Base-by-base conservation (phyloP, 1,284 basidiomycete species). In the Apiotrichum brassicae region DNA sequence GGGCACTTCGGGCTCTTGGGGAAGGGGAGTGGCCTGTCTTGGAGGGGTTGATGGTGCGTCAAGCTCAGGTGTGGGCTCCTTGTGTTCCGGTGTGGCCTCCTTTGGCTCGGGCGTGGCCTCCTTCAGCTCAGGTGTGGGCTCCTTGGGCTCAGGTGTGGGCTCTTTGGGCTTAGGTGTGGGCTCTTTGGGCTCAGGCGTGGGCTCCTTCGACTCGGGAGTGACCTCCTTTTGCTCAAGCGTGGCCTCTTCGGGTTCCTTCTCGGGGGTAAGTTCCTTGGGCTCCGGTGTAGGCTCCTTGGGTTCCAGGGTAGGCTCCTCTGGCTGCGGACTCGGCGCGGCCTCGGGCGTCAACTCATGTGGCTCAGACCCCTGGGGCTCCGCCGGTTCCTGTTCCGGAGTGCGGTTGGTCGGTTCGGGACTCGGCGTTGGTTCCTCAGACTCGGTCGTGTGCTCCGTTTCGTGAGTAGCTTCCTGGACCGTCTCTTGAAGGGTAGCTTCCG, bases 231-330 rank as follows among this genome's bases (percentile, higher is more conserved):
- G 26, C 19, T n/a, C 18, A 5, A 26, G 40, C 13, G 40, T 41
- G 9, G 40, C 18, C 20, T 38, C 36, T 11, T 24, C 13, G 22
- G 22, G 20, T 3, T 16, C 18, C 16, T n/a, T n/a, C n/a, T n/a
- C n/a, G n/a, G n/a, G n/a, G n/a, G n/a, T n/a, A n/a, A n/a, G n/a
- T n/a, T 38, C 36, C 20, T 24, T 22, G 22, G 22, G 20, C 7
- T 16, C 18, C 16, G 40, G 40, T 11, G 53, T 60, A 36, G 43
- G 57, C 44, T 55, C 63, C 53, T 47, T 63, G 18, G 45, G 43
- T n/a, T 20, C 20, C 19, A 13, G 19, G 20, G 34, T 24, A 14
- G 36, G 20, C 40, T 43, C 20, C 20, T 43, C 23, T 2, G 30
- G 41, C 4, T 28, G 41, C 22, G 40, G 40, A 11, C 28, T 33